Conservation (phyloP, 2,329 filamentous ascomycete genomes). For the Microdochium paspali region DNA sequence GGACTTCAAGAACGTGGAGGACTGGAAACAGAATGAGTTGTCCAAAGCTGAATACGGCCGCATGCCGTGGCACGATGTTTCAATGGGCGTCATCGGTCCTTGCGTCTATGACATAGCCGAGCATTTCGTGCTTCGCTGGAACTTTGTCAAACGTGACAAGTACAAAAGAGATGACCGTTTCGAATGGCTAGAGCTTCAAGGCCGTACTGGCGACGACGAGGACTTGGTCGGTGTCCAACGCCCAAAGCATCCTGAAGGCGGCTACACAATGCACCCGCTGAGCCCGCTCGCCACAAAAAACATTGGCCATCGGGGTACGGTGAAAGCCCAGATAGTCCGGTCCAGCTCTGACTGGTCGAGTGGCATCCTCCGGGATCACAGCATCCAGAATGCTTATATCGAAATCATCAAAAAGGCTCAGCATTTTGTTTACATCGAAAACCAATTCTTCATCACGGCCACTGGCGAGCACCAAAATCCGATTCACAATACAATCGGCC, state of each 20-base stretch:
- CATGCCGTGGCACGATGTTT: constrained; percentile 98
- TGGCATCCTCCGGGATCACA: constrained; percentile 75
- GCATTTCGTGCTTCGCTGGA: constrained; percentile 92
- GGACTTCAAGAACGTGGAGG: constrained; percentile 84
- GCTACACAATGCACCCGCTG: constrained; percentile 75
- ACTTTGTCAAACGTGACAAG: constrained; percentile 94
- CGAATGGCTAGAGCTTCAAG: constrained; percentile 77
- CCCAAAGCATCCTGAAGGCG: constrained; percentile 80
- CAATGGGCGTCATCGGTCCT: constrained; percentile 84
- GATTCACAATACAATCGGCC: constrained; percentile 79
- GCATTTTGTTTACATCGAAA: constrained; percentile 96
- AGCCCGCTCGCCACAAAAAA: constrained; percentile 59
- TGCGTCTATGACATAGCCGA: constrained; percentile 91
- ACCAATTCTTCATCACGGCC: constrained; percentile 96
- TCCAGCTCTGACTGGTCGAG: constrained; percentile 92
- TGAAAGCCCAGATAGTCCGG: constrained; percentile 78
- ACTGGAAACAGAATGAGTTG: constrained; percentile 91
- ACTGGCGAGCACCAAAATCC: constrained; percentile 82
- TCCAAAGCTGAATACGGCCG: constrained; percentile 85
- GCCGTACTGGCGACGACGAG: constrained; percentile 67
- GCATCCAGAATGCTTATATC: constrained; percentile 78
- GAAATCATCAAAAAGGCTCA: constrained; percentile 80
- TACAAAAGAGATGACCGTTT: constrained; percentile 82
- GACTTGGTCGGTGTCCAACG: constrained; percentile 82
- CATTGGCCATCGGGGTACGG: constrained; percentile 56